A percentile compares a stretch with the other conserved stretches of the same genome.
These are phyloP conservation scores for Tritrichomonas foetus DNA, from an alignment of 208 protist species.

Conservation along the genomic window DNA sequence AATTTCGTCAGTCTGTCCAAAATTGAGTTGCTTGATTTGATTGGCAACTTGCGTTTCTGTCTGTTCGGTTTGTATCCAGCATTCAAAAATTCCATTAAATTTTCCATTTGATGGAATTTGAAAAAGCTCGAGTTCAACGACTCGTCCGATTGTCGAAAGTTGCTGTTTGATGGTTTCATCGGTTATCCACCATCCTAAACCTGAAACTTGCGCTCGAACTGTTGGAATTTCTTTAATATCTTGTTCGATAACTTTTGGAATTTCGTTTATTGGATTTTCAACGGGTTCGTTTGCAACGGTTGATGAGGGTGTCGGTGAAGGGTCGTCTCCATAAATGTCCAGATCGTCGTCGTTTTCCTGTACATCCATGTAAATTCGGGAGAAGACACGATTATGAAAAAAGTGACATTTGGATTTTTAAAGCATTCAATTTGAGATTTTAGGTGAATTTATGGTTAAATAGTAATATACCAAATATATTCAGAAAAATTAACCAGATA, in stretches of 20 bases:
- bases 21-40: not conserved
- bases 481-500: too few species aligned
- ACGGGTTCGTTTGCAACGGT: too few species aligned
- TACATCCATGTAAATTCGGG: too few species aligned
- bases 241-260: too few species aligned
- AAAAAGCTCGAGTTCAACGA: not conserved
- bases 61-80: not conserved
- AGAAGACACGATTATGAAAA: too few species aligned
- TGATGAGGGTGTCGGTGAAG: too few species aligned
- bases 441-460: too few species aligned
- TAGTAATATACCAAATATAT: too few species aligned
- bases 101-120: not conserved
- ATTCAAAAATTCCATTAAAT: not conserved
- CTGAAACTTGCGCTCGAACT: not conserved
- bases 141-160: not conserved
- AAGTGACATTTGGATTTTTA: too few species aligned
- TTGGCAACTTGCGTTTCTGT: not conserved
- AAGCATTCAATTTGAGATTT: too few species aligned
- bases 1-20: not conserved
- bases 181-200: conserved; percentile 27
- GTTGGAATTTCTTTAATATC: not conserved
- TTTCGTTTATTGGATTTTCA: not conserved
- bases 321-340: conserved; percentile 3
- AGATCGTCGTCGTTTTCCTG: not conserved
- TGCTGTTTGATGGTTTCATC: not conserved